These are phyloP conservation scores for Rhypophila decipiens DNA, from an alignment of 495 filamentous ascomycete species.

Conservation along the genomic window DNA sequence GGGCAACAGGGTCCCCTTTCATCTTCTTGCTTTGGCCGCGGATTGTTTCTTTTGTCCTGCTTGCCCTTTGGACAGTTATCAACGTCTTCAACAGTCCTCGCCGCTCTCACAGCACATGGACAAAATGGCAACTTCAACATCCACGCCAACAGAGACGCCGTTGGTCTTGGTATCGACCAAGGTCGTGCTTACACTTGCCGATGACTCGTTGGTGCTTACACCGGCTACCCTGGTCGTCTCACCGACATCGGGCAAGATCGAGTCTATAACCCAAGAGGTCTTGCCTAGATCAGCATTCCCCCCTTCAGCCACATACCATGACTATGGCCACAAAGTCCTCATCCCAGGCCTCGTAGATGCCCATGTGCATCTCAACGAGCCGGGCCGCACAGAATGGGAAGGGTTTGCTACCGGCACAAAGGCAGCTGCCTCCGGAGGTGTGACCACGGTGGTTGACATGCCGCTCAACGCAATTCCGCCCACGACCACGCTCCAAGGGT, in stretches of 20 bases:
- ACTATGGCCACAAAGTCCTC: conserved; percentile 82
- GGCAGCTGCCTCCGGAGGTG: conserved; percentile 91
- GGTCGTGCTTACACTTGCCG: conserved; percentile 67
- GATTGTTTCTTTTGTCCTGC: no score
- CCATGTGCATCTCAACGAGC: conserved; percentile 97
- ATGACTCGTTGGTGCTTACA: conserved; percentile 43
- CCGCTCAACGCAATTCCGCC: conserved; percentile 95
- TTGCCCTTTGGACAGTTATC: no score
- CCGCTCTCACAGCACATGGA: no score
- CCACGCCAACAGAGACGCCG: conserved; percentile 13
- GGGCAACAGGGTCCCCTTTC: no score
- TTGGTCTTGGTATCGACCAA: conserved; percentile 75
- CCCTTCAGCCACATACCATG: conserved; percentile 60
- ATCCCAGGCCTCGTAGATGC: conserved; percentile 93
- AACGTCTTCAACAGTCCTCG: no score
- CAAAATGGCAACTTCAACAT: no score
- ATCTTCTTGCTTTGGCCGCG: no score
- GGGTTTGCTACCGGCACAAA: conserved; percentile 91
- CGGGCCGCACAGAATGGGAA: conserved; percentile 97
- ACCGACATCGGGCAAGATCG: conserved; percentile 74
- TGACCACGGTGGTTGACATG: conserved; percentile 99
- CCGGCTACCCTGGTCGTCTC: conserved; percentile 75
- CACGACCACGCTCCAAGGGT: conserved; percentile 77
- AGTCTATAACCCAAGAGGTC: conserved; percentile 65
- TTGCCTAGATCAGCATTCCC: conserved; percentile 70